A percentile compares a stretch with the other conserved stretches of the same genome.
Conservation (phyloP, 176 grass and related monocot genomes). For the Tuctoria greenei region DNA sequence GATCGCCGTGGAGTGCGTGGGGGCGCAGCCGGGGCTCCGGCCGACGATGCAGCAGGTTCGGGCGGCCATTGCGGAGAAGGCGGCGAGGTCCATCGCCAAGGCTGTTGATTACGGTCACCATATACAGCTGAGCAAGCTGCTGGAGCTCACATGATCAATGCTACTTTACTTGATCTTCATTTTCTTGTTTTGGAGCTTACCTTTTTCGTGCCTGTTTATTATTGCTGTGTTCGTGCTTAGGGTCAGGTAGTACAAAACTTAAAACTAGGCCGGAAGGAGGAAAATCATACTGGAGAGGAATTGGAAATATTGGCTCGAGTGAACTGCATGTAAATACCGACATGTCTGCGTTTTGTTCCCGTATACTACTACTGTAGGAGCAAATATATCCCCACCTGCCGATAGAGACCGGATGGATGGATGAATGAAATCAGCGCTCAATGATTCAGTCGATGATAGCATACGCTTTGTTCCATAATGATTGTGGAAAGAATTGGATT, state of each 20-base stretch:
- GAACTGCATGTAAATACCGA: slow-evolving; percentile 28
- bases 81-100: slow-evolving; percentile 34
- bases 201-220: background rate
- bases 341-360: background rate
- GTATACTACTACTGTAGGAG: background rate
- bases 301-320: background rate
- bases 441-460: slow-evolving; percentile 22
- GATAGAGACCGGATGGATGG: too few relatives aligned
- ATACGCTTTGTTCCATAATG: slow-evolving; percentile 9
- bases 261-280: background rate
- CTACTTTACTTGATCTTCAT: background rate
- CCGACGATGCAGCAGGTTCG: slow-evolving; percentile 62
- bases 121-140: slow-evolving; percentile 23
- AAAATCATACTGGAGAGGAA: background rate
- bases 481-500: background rate
- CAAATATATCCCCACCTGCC: background rate
- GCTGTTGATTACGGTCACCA: background rate
- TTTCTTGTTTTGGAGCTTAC: slow-evolving; percentile 1
- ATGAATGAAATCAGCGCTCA: background rate
- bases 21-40: slow-evolving; percentile 57
- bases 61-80: slow-evolving; percentile 46
- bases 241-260: background rate
- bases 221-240: background rate
- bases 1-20: slow-evolving; percentile 51
- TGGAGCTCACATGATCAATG: slow-evolving; percentile 11